Evolutionary conservation across 78 protist genomes (phyloP).

Genomic region (Speleostelium caveatum): DNA sequence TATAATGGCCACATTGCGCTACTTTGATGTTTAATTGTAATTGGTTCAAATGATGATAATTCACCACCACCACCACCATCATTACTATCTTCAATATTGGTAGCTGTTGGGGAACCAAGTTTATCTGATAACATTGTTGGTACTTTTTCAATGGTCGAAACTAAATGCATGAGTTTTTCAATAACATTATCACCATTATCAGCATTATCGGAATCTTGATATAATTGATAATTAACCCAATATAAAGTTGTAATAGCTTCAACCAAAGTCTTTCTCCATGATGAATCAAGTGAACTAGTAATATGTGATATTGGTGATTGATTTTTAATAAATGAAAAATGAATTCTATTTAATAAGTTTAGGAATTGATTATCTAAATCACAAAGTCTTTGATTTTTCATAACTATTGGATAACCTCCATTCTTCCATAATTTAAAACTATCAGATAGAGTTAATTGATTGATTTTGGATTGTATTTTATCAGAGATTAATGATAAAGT

Average conservation of each 20-base stretch:
- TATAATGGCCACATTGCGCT: constrained; percentile 1
- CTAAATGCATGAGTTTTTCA: not conserved
- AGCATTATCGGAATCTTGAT: not conserved
- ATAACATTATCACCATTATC: not conserved
- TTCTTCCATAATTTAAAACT: constrained; percentile 59
- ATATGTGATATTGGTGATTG: constrained; percentile 34
- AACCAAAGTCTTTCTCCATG: constrained; percentile 46
- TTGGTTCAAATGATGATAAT: constrained; percentile 28
- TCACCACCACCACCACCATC: not conserved
- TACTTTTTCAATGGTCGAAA: constrained; percentile 1
- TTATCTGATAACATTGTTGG: constrained; percentile 14
- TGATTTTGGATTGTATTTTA: not conserved
- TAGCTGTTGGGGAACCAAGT: not conserved
- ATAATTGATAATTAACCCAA: constrained; percentile 62
- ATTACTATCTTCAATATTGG: not conserved
- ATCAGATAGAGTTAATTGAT: no score
- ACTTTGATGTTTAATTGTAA: constrained; percentile 16
- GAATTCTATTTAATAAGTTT: constrained; percentile 1
- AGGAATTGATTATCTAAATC: constrained; percentile 31
- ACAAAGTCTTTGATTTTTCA: constrained; percentile 23
- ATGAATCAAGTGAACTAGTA: not conserved
- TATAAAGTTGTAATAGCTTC: constrained; percentile 62
- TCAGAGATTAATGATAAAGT: not conserved
- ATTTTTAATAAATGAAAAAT: not conserved
- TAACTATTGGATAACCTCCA: constrained; percentile 58